Percentiles rank a stretch among this genome's conserved stretches.
phyloP scores from a whole-genome alignment of 2,329 filamentous ascomycete genomes.

The Ambrosiella cleistominuta region DNA sequence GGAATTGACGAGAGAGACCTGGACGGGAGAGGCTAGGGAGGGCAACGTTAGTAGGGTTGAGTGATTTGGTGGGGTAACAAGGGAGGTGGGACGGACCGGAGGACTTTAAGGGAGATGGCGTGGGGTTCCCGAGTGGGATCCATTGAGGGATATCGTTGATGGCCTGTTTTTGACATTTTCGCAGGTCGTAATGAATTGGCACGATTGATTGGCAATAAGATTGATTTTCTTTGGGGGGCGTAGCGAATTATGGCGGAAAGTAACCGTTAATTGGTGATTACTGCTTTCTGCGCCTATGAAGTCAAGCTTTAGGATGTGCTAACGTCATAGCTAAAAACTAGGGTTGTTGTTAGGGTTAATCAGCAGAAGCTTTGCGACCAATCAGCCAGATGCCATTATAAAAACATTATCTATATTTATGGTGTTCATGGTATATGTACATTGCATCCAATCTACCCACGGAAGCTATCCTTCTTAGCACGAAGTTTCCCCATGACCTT shows the following conservation, averaged over 20 bases:
- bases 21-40: slow-evolving; percentile 58
- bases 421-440: neutral
- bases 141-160: slow-evolving; percentile 39
- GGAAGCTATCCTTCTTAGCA: slow-evolving; percentile 75
- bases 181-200: neutral
- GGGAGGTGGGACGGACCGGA: slow-evolving; percentile 31
- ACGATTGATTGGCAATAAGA: neutral
- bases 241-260: neutral
- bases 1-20: slow-evolving; percentile 54
- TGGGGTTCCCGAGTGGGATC: slow-evolving; percentile 56
- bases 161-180: slow-evolving; percentile 29
- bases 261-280: neutral
- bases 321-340: neutral
- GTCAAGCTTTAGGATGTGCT: neutral
- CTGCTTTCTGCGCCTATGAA: neutral
- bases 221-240: neutral
- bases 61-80: neutral
- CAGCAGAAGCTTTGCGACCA: neutral
- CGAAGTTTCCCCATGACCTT: slow-evolving; percentile 73
- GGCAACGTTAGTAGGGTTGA: neutral
- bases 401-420: neutral
- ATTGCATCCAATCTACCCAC: slow-evolving; percentile 17
- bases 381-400: neutral
- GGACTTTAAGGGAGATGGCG: slow-evolving; percentile 60
- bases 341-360: neutral